A percentile compares a stretch with the other conserved stretches of the same genome.
phyloP scores from a whole-genome alignment of 75 land plant genomes.

The Picea sitchensis region DNA sequence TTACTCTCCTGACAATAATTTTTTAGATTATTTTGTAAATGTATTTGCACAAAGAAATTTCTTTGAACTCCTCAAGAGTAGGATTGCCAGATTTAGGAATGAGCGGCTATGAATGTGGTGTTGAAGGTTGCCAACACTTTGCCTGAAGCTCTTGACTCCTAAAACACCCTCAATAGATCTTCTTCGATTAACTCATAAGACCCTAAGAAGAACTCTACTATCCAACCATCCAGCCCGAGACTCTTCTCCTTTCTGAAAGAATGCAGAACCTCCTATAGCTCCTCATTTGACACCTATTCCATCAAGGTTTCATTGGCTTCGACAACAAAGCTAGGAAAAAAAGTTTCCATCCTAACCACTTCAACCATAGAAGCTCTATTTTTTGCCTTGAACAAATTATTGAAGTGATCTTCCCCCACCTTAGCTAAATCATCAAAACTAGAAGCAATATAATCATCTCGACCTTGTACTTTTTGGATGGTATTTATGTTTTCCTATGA shows the following conservation, averaged over 20 bases:
- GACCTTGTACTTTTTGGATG: too few relatives aligned
- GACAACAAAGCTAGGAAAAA: too few relatives aligned
- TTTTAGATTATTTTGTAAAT: neutral
- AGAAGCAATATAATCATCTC: too few relatives aligned
- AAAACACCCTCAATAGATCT: neutral
- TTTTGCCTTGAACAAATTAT: neutral
- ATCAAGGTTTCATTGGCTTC: too few relatives aligned
- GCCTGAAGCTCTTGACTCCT: neutral
- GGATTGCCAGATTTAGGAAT: neutral
- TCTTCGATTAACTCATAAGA: neutral
- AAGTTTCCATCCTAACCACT: neutral
- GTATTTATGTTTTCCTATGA: neutral
- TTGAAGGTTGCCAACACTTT: neutral
- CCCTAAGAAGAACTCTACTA: neutral
- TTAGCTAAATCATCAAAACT: neutral
- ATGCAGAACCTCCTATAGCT: neutral
- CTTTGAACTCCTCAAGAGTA: neutral
- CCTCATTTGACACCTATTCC: too few relatives aligned
- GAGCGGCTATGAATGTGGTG: neutral
- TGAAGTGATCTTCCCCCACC: neutral
- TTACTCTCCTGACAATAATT: neutral
- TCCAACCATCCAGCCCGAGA: neutral
- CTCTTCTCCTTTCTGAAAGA: neutral
- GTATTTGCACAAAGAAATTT: neutral
- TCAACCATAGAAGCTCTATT: neutral